Conservation (phyloP, 2,329 filamentous ascomycete species). For the Grosmannia serpens region DNA sequence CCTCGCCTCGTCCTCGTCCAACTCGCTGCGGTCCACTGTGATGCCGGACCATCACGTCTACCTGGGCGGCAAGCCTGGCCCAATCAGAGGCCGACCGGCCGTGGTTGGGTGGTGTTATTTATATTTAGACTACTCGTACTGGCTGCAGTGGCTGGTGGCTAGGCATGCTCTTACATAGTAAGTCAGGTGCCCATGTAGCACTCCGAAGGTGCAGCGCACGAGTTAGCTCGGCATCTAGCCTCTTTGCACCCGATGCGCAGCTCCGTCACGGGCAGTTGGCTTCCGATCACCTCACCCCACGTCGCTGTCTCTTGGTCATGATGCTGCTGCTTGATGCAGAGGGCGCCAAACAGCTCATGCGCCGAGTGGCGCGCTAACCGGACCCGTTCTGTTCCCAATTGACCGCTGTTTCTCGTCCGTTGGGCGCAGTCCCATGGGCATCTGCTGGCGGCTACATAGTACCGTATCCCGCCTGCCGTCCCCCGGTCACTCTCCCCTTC, state of each 20-base stretch:
- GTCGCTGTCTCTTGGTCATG: background rate
- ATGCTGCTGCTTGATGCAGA: background rate
- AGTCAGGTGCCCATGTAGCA: no score
- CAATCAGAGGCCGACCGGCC: constrained; percentile 1
- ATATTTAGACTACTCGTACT: background rate
- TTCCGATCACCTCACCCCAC: background rate
- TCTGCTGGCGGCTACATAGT: no score
- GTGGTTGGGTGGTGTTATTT: background rate
- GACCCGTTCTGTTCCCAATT: background rate
- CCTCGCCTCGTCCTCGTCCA: background rate
- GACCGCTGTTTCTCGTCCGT: background rate
- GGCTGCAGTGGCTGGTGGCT: background rate
- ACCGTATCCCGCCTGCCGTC: no score
- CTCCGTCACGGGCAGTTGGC: background rate
- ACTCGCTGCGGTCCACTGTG: background rate
- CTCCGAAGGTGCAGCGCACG: background rate
- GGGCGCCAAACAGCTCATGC: background rate
- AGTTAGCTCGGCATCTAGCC: no score
- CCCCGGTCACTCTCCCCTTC: no score
- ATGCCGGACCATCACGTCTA: background rate
- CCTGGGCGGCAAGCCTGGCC: constrained; percentile 4
- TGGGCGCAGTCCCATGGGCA: no score
- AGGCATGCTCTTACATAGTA: background rate
- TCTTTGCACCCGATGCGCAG: background rate
- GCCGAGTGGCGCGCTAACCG: background rate